Base-by-base conservation (phyloP, 352 stramenopile genomes). In the Globisporangium nagaii region DNA sequence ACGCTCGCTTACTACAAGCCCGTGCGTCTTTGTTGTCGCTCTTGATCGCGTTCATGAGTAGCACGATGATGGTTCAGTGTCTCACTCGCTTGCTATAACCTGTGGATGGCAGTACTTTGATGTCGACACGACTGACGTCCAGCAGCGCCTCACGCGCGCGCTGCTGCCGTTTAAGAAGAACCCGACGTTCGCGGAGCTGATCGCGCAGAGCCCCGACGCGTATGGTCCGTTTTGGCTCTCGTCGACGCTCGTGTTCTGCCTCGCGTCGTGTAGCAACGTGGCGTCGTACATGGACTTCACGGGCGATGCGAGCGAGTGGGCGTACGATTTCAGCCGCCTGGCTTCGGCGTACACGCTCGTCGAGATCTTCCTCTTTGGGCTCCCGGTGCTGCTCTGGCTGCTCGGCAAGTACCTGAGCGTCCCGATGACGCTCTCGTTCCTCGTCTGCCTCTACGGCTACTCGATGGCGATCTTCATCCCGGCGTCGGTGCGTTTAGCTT, bases 21-120 rank as follows among this genome's bases (percentile, higher is more conserved):
- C 8, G 84, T 95, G 50, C 40, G 84, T 75, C 2, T 27, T 31
- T n/a, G n/a, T n/a, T n/a, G n/a, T n/a, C n/a, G n/a, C n/a, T n/a
- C n/a, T n/a, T n/a, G n/a, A n/a, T n/a, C n/a, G n/a, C n/a, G n/a
- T n/a, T n/a, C n/a, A n/a, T n/a, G n/a, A n/a, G n/a, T n/a, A n/a
- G n/a, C n/a, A n/a, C n/a, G n/a, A n/a, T n/a, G n/a, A n/a, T n/a
- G n/a, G n/a, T n/a, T n/a, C n/a, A n/a, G n/a, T n/a, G n/a, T n/a
- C n/a, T n/a, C n/a, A n/a, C n/a, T n/a, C n/a, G n/a, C n/a, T n/a
- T n/a, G n/a, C n/a, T n/a, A n/a, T n/a, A n/a, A n/a, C n/a, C n/a
- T n/a, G n/a, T n/a, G n/a, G n/a, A n/a, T n/a, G n/a, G 17, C 45
- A 95, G 84, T 93, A 90, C 45, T 95, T 95, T 57, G 80, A 95